These are phyloP conservation scores for Clarireedia sp. DNA, from an alignment of 2,329 filamentous ascomycete species.

Conservation along the genomic window DNA sequence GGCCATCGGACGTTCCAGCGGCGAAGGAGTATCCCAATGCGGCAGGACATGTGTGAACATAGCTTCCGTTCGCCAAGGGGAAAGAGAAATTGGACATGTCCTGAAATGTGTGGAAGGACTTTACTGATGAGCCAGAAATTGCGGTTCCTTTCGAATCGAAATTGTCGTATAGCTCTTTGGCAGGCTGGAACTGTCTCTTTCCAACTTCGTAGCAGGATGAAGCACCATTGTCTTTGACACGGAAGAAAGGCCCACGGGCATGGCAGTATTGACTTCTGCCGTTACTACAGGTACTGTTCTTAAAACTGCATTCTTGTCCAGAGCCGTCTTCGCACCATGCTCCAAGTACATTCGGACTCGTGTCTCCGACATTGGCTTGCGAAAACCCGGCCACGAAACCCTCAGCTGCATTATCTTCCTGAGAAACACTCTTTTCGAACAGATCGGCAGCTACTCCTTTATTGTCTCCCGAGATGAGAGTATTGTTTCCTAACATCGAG, in stretches of 20 bases:
- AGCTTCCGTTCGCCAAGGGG: conserved; percentile 61
- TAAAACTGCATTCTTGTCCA: conserved; percentile 60
- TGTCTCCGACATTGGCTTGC: conserved; percentile 86
- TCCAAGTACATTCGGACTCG: conserved; percentile 78
- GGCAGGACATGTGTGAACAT: conserved; percentile 70
- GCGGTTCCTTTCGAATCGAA: conserved; percentile 37
- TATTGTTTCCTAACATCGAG: conserved; percentile 86
- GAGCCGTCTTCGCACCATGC: conserved; percentile 85
- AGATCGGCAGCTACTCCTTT: conserved; percentile 87
- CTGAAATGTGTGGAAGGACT: conserved; percentile 77
- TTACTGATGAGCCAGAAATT: conserved; percentile 58
- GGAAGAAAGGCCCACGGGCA: conserved; percentile 63
- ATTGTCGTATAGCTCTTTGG: conserved; percentile 50
- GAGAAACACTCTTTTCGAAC: conserved; percentile 62
- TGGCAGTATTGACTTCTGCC: conserved; percentile 65
- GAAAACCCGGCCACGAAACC: conserved; percentile 87
- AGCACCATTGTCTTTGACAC: conserved; percentile 60
- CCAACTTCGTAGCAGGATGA: conserved; percentile 72
- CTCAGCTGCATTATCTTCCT: conserved; percentile 47
- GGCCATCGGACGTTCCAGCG: conserved; percentile 84
- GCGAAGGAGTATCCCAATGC: conserved; percentile 89
- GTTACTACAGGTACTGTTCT: conserved; percentile 75
- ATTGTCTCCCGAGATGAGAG: conserved; percentile 86
- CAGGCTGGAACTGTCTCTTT: conserved; percentile 58
- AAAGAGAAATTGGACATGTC: conserved; percentile 75